A percentile compares a stretch with the other conserved stretches of the same genome.
These are phyloP conservation scores for Podila minutissima DNA, from an alignment of 192 early-diverging fungal genomes.

Conservation along the genomic window DNA sequence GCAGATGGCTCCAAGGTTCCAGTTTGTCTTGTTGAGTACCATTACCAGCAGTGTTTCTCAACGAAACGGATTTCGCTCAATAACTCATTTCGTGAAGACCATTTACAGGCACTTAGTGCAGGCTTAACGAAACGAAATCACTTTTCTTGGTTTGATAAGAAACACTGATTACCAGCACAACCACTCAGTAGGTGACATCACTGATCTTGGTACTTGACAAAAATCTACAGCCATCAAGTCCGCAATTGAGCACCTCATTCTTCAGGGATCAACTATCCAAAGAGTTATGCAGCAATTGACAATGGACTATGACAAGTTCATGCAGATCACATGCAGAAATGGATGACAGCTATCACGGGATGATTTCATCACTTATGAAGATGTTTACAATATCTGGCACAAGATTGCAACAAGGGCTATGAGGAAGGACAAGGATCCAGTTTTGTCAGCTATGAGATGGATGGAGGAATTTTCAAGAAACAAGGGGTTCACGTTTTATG, in stretches of 20 bases:
- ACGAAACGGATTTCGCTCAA: no score
- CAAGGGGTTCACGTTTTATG: slow-evolving; percentile 8
- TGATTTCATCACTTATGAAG: slow-evolving; percentile 30
- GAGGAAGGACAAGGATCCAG: slow-evolving; percentile 15
- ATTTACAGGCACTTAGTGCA: no score
- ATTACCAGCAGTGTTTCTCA: slow-evolving; percentile 17
- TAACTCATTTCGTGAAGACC: no score
- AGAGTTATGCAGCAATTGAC: slow-evolving; percentile 9
- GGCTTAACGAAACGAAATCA: no score
- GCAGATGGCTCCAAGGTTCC: not conserved
- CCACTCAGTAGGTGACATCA: slow-evolving; percentile 7
- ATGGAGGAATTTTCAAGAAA: slow-evolving; percentile 8
- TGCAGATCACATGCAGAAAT: slow-evolving; percentile 3
- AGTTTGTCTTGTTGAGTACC: slow-evolving; percentile 5
- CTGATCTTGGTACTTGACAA: slow-evolving; percentile 11
- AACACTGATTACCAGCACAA: slow-evolving; percentile 25
- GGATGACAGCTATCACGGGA: slow-evolving; percentile 9
- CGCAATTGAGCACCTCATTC: slow-evolving; percentile 3
- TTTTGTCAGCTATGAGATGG: slow-evolving; percentile 13
- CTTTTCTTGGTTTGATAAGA: no score
- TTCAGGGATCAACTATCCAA: slow-evolving; percentile 7
- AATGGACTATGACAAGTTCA: slow-evolving; percentile 17
- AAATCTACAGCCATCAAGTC: slow-evolving; percentile 12
- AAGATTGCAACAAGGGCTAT: not conserved
- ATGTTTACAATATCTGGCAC: slow-evolving; percentile 32